Percentiles rank a stretch among this genome's conserved stretches.
Evolutionary conservation across 2,329 filamentous ascomycete species (phyloP).

Genomic region (Diaporthe sp.): DNA sequence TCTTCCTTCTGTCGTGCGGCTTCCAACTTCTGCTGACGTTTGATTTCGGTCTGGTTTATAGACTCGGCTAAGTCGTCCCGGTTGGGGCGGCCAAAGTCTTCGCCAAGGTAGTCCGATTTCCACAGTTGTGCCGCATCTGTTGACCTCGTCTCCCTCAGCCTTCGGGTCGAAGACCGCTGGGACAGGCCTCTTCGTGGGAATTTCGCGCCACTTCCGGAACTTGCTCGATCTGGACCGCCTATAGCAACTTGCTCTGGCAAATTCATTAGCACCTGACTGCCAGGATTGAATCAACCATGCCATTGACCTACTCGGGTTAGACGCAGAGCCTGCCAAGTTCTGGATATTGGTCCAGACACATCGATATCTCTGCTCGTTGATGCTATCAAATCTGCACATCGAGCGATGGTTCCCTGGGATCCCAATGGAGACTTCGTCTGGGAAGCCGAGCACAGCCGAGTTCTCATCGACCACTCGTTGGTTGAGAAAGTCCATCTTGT

Average conservation of each 20-base stretch:
- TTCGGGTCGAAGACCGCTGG: not conserved
- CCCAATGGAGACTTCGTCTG: constrained; percentile 28
- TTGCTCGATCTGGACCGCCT: not conserved
- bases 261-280: not conserved
- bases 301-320: constrained; percentile 5
- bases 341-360: constrained; percentile 25
- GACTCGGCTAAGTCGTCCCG: constrained; percentile 15
- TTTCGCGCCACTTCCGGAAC: not conserved
- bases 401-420: constrained; percentile 34
- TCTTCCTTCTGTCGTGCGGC: constrained; percentile 23
- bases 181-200: not conserved
- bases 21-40: not conserved
- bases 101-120: not conserved
- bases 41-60: constrained; percentile 17
- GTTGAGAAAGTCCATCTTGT: constrained; percentile 32
- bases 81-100: not conserved
- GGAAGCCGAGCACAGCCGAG: constrained; percentile 31
- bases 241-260: not conserved
- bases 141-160: not conserved
- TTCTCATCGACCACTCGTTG: constrained; percentile 37
- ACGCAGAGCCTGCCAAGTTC: constrained; percentile 28
- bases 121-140: not conserved
- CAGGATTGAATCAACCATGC: not conserved
- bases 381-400: constrained; percentile 38
- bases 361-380: constrained; percentile 22